Conservation (phyloP, 2,329 filamentous ascomycete genomes). For the Albifimbria verrucaria region DNA sequence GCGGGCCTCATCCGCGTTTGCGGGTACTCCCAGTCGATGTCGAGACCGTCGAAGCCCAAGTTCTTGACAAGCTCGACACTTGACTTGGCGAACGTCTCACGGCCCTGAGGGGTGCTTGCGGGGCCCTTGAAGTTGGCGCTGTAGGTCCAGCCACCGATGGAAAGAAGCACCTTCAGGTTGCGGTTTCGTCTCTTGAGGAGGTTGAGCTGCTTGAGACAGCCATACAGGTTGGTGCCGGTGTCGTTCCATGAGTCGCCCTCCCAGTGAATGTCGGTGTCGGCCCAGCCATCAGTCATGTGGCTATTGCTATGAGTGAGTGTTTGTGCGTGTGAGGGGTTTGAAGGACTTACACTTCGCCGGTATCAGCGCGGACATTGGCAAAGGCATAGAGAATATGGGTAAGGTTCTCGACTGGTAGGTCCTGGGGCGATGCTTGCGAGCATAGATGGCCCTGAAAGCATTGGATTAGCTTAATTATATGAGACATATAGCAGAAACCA, state of each 20-base stretch:
- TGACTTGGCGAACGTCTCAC: constrained; percentile 67
- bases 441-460: constrained; percentile 76
- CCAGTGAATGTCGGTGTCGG: constrained; percentile 71
- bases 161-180: constrained; percentile 80
- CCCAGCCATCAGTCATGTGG: constrained; percentile 59
- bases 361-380: constrained; percentile 76
- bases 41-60: constrained; percentile 71
- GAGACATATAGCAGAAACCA: not conserved
- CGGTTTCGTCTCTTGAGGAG: constrained; percentile 78
- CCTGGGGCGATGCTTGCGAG: constrained; percentile 78
- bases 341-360: constrained; percentile 69
- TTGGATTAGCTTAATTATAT: not conserved
- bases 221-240: constrained; percentile 76
- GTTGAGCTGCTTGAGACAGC: constrained; percentile 84
- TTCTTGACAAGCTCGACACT: constrained; percentile 76
- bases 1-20: constrained; percentile 48
- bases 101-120: constrained; percentile 66
- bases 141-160: constrained; percentile 92
- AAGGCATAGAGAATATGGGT: constrained; percentile 92
- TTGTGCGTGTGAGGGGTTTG: too few species aligned
- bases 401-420: constrained; percentile 75
- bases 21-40: constrained; percentile 69
- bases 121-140: constrained; percentile 77
- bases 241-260: constrained; percentile 69
- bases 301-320: too few species aligned